Conservation (phyloP, 345 rosid genomes). For the Capsella bursapastoris region DNA sequence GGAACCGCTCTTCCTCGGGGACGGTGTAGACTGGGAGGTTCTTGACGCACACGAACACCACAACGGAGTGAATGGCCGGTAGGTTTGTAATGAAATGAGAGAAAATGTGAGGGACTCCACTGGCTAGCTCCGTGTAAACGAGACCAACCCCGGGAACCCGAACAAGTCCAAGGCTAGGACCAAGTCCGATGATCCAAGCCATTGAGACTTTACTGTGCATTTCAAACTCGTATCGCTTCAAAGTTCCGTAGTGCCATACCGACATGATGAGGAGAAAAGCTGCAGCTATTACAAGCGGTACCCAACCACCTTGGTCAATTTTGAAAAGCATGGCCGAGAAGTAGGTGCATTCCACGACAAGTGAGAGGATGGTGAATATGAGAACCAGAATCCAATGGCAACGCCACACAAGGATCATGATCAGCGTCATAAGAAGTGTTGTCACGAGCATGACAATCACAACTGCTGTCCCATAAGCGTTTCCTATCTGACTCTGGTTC, state of each 20-base stretch:
- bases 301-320: slow-evolving; percentile 86
- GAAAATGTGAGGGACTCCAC: slow-evolving; percentile 77
- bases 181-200: slow-evolving; percentile 57
- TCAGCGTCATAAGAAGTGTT: slow-evolving; percentile 67
- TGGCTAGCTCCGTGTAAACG: slow-evolving; percentile 83
- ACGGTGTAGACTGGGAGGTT: slow-evolving; percentile 87
- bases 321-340: slow-evolving; percentile 78
- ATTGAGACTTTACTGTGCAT: slow-evolving; percentile 64
- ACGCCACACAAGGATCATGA: slow-evolving; percentile 92
- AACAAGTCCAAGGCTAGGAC: slow-evolving; percentile 70
- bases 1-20: slow-evolving; percentile 76
- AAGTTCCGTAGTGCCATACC: slow-evolving; percentile 89
- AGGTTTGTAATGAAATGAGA: slow-evolving; percentile 79
- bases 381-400: slow-evolving; percentile 61
- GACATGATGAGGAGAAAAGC: slow-evolving; percentile 82
- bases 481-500: slow-evolving; percentile 82
- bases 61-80: slow-evolving; percentile 81
- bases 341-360: slow-evolving; percentile 80
- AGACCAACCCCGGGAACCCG: slow-evolving; percentile 84
- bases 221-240: slow-evolving; percentile 78
- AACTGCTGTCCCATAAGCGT: slow-evolving; percentile 90
- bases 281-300: slow-evolving; percentile 82
- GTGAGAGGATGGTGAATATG: slow-evolving; percentile 66
- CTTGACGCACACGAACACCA: slow-evolving; percentile 71
- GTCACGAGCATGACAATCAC: slow-evolving; percentile 90